Base-by-base conservation (phyloP, 768 basidiomycete species). In the Russula brevipes region DNA sequence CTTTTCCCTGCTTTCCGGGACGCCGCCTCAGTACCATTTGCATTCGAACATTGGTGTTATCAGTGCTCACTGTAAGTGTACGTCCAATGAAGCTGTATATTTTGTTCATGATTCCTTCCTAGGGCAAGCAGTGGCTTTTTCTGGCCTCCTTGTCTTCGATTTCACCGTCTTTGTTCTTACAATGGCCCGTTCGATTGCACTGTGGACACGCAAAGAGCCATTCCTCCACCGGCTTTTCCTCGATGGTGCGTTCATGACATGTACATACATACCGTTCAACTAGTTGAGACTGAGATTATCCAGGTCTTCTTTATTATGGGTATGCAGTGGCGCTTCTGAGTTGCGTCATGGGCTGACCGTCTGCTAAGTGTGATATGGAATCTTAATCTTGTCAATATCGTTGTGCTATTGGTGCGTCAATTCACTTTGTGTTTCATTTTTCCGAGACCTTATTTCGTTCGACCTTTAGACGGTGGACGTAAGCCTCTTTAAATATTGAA, bases 51-150 rank as follows among this genome's bases (percentile, higher is more conserved):
- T 63, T 38, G 52, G 41, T 49, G 6, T 39, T 24, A 46, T 38
- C 47, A 55, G 38, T 52, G n/a, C 5, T 19, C 31, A 11, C 38
- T 12, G 50, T 53, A 49, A 54, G 60, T 41, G 41, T 9, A n/a
- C 12, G 7, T 16, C 24, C 44, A 41, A 30, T 42, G 36, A 35
- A 30, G 44, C 39, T 11, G 9, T 50, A n/a, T 19, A 24, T 31
- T 33, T 10, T 53, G 10, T 52, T 31, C 5, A 53, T 53, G 11
- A 38, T 11, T 5, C 2, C 54, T 24, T 41, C 24, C 19, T 11
- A 72, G 72, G 65, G 36, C 41, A 68, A 41, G 61, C 57, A 1
- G 14, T 57, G n/a, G 68, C 60, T 16, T 70, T 61, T 53, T 60
- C 51, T 8, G 46, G 50, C n/a, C 44, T 69, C 30, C 49, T 70